These are phyloP conservation scores for Flaveria brownii DNA, from an alignment of 129 eudicot genomes.

Conservation along the genomic window DNA sequence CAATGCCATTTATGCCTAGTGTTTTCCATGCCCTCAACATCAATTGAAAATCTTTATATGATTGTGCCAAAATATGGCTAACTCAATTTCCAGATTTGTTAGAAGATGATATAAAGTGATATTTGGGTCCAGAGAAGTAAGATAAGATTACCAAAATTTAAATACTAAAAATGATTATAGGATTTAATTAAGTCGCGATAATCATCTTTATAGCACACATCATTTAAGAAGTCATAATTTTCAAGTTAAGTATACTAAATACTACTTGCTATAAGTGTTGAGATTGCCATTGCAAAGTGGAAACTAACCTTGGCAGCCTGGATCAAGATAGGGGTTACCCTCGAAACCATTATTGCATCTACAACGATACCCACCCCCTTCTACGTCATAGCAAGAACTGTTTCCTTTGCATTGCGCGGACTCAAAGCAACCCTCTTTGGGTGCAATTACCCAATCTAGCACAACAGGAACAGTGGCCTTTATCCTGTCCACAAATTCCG, in stretches of 20 bases:
- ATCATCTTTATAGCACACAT: neutral
- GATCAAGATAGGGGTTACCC: constrained; percentile 26
- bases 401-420: constrained; percentile 5
- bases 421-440: neutral
- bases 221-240: neutral
- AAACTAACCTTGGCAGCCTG: constrained; percentile 22
- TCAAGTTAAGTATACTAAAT: neutral
- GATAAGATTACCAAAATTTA: neutral
- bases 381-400: constrained; percentile 17
- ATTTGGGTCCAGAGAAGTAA: too few species aligned
- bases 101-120: too few species aligned
- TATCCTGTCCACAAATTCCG: neutral
- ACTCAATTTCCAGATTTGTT: too few species aligned
- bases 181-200: too few species aligned
- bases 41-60: too few species aligned
- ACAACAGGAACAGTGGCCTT: neutral
- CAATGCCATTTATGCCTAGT: neutral
- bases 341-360: constrained; percentile 17
- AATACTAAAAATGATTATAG: too few species aligned
- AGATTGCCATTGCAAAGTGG: neutral
- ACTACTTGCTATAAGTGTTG: neutral
- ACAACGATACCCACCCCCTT: constrained; percentile 28
- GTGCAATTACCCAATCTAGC: constrained; percentile 28
- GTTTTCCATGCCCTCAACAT: too few species aligned
- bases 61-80: too few species aligned